Evolutionary conservation across 2,329 filamentous ascomycete genomes (phyloP), one percentile per base, ranked within the genome.

Genomic region (Parastagonospora avenae): DNA sequence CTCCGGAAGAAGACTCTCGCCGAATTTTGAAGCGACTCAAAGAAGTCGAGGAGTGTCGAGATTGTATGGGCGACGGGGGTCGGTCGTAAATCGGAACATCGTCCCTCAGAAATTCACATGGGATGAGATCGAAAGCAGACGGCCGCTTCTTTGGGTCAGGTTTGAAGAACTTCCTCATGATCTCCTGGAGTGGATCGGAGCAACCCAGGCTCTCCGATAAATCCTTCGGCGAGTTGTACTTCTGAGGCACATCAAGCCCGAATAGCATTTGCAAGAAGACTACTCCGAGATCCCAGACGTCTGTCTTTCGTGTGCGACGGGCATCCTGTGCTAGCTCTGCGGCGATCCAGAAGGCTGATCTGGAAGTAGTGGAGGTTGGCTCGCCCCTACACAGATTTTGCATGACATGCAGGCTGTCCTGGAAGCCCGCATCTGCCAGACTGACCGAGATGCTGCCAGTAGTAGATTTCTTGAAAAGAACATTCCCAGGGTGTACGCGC

Each of bases 181-280:
- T 80, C 64, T 96, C 92, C 54, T 89, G 84, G 31, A 97, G 77
- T 4, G 91, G 81, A 39, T 85, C 82, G 0, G 92, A 94, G 8
- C 96, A 78, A 8, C 84, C 82, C 30, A 92, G 76, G 1, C 85
- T 85, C 10, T 88, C 85, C 68, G 91, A 86, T 44, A 96, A 75
- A 36, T 85, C 84, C 49, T 83, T 84, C 1, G 93, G 92, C 0
- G 91, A 95, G 12, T 87, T 86, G 71, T 94, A 93, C 51, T 87
- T 89, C 52, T 88, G 82, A 14, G 89, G 80, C 6, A 91, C 84
- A 59, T 91, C 85, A 30, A 91, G 80, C 2, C 94, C 94, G 70
- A 97, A 93, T 3, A 94, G 83, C 91, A 97, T 97, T 71, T 99
- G 93, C 33, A 96, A 74, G 62, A 97, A 90, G 4, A 97, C 84